Evolutionary conservation across 495 filamentous ascomycete genomes (phyloP), one percentile per base, ranked within the genome.

Genomic region (Aspergillus hancockii): DNA sequence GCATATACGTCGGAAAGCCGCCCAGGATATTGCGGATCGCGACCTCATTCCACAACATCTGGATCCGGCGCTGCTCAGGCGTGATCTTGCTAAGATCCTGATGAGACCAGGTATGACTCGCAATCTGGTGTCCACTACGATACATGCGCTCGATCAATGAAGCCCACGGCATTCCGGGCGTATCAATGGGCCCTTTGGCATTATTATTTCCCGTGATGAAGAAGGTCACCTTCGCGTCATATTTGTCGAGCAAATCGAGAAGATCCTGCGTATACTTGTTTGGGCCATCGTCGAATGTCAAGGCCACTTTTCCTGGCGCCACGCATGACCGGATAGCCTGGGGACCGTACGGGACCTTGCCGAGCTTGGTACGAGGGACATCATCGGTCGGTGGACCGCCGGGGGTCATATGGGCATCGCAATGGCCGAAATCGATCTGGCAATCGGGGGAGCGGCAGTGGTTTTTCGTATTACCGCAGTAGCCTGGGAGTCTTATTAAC

Each of bases 41-140:
- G 56, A 88, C 90, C 71, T 94, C 91, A 58, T 90, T 89, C 79
- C 87, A 90, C 50, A 83, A 67, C 69, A 96, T 87, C 63, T 94
- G 87, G 18, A 86, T 79, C 5, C 76, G 76, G 59, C 88, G 85
- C 57, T 88, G 67, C 30, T 65, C 66, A 52, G 82, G 59, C 52
- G 82, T 75, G 68, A 85, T 67, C 66, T 82, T 80, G 71, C 81
- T 80, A 63, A 91, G 73, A 78, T 91, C 81, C 74, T 86, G 76
- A 63, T 96, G 91, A 40, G 88, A 90, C 90, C 90, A 96, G 1
- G 89, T 94, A 63, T 96, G 91, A 63, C 85, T 89, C 30, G 87
- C 91, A 54, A 96, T 77, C 68, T 94, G 91, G 67, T 96, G 91
- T n/a, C 90, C 90, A 52, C 78, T 79, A 45, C 71, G 72, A 59